Base-by-base conservation (phyloP, 164 flowering plant species). In the Nymphaea thermarum region DNA sequence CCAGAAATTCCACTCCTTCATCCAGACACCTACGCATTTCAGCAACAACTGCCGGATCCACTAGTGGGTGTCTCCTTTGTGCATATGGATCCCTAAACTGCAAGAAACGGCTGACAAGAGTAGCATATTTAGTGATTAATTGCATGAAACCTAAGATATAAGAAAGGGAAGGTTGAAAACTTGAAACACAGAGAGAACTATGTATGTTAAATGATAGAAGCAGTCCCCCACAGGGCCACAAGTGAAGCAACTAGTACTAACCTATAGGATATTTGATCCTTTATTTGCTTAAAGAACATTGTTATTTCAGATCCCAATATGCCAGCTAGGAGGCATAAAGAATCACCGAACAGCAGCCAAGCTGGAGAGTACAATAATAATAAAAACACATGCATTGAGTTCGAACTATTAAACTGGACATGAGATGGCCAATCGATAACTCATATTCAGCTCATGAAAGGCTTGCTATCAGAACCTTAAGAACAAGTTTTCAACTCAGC, bases 41-140 rank as follows among this genome's bases (percentile, higher is more conserved):
- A 47, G 87, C 83, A 71, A 90, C 93, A 60, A 86, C 88, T 51
- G 82, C 89, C 10, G 97, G 97, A 71, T 90, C 94, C 45, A 90
- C 97, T 76, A 87, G 69, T 62, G 94, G 97, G 69, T 90, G 97
- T 53, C 94, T 77, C 71, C 97, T 80, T 79, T 85, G 93, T 59
- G 94, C 91, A 42, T 74, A 86, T 25, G 89, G 88, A 62, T 88
- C 92, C 73, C 90, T 78, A 60, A 79, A 86, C 70, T 90, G 97
- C 71, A 90, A 70, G 79, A 88, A 85, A 18, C 96, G 97, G 74
- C 94, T 88, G 87, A 59, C 77, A 65, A 62, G 59, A 63, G 4
- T 51, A 8, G 12, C 57, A 51, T 51, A 51, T 3, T 51, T 10
- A 51, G 57, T 15, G 14, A 51, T 51, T 14, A 47, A 47, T 15